phyloP scores from a whole-genome alignment of 1,284 basidiomycete genomes.

The Cutaneotrichosporon sp. region DNA sequence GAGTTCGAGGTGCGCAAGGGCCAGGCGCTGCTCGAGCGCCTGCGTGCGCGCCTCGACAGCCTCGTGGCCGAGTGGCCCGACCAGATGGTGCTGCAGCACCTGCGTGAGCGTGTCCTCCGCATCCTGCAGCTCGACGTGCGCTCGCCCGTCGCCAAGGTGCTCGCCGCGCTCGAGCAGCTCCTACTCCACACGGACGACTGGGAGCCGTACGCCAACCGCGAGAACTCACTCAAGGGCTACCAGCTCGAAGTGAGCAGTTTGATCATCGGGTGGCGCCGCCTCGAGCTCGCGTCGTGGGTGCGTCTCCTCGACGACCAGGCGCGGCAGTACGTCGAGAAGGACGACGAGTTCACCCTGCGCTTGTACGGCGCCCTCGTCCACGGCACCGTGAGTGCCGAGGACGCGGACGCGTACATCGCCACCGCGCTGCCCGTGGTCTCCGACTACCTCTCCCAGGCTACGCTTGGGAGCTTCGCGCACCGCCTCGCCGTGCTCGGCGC shows the following conservation, averaged over 20 bases:
- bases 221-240: constrained; percentile 73
- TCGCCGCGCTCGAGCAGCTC: constrained; percentile 83
- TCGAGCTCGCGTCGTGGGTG: constrained; percentile 89
- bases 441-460: constrained; percentile 73
- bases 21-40: constrained; percentile 58
- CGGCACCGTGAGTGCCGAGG: constrained; percentile 61
- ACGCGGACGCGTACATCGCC: constrained; percentile 56
- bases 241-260: constrained; percentile 69
- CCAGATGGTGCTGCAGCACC: constrained; percentile 90
- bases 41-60: constrained; percentile 61
- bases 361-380: constrained; percentile 79
- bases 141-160: constrained; percentile 78
- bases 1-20: constrained; percentile 68
- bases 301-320: constrained; percentile 74
- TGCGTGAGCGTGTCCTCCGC: constrained; percentile 71
- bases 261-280: constrained; percentile 86
- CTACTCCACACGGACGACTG: constrained; percentile 91
- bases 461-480: constrained; percentile 77
- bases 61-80: constrained; percentile 90
- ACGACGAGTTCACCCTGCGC: constrained; percentile 88
- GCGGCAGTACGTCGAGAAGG: constrained; percentile 62
- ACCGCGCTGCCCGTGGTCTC: constrained; percentile 78
- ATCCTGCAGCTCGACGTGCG: constrained; percentile 67
- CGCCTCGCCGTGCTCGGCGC: constrained; percentile 69
- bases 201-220: constrained; percentile 89